Conservation (phyloP, 2,329 filamentous ascomycete genomes). For the Fusarium penzigii region DNA sequence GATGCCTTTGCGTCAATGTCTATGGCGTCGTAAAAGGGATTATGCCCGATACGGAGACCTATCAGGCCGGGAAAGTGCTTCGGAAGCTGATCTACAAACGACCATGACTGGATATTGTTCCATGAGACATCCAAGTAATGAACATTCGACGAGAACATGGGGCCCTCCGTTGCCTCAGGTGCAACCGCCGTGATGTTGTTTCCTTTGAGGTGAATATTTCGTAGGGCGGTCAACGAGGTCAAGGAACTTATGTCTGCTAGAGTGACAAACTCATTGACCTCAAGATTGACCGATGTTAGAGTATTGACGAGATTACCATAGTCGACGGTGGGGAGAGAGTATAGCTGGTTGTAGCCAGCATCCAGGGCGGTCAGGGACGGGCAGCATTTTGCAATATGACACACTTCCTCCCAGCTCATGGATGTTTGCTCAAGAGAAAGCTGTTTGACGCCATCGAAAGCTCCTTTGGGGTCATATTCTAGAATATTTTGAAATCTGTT, state of each 20-base stretch:
- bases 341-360: slow-evolving; percentile 60
- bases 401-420: slow-evolving; percentile 65
- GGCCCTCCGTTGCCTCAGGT: slow-evolving; percentile 25
- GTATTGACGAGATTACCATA: slow-evolving; percentile 46
- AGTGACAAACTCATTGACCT: slow-evolving; percentile 68
- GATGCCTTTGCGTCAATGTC: slow-evolving; percentile 42
- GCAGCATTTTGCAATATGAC: slow-evolving; percentile 55
- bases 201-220: slow-evolving; percentile 70
- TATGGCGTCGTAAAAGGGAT: slow-evolving; percentile 72
- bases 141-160: slow-evolving; percentile 56
- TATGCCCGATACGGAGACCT: slow-evolving; percentile 78
- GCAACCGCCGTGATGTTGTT: slow-evolving; percentile 63
- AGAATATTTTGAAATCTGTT: slow-evolving; percentile 65
- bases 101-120: slow-evolving; percentile 70
- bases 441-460: slow-evolving; percentile 55
- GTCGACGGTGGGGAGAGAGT: slow-evolving; percentile 46
- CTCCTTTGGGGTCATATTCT: slow-evolving; percentile 31
- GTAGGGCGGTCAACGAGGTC: slow-evolving; percentile 50
- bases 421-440: slow-evolving; percentile 69
- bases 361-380: slow-evolving; percentile 50
- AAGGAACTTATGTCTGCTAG: slow-evolving; percentile 61
- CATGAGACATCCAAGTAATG: slow-evolving; percentile 73
- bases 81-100: slow-evolving; percentile 70
- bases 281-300: slow-evolving; percentile 66
- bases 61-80: slow-evolving; percentile 70